Evolutionary conservation across 805 yeast genomes (phyloP), one percentile per base, ranked within the genome.

Genomic region (Pichia eremophila): DNA sequence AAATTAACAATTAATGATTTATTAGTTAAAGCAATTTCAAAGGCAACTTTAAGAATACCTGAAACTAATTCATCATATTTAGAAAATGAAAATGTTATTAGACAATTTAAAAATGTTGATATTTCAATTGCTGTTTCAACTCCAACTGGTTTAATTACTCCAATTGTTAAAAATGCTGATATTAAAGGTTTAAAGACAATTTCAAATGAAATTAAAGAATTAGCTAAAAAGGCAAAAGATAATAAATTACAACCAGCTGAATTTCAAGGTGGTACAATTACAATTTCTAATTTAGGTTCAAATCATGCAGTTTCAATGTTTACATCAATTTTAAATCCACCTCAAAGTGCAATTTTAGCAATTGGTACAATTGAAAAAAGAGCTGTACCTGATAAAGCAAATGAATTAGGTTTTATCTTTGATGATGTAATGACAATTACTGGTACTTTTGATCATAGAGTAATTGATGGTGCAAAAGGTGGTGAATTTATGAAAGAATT

Each of bases 231-330:
- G 71, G 99, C 99, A 52, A 89, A 91, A 71, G 88, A 77, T 51
- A 89, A 88, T 71, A 93, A 91, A 75, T 81, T 93, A 67, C 64
- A 71, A 56, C 99, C 99, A 54, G 95, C 88, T 69, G 99, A 93
- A 74, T 93, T 85, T 83, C 96, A 88, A 78, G 99, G 99, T 61
- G 99, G 99, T 65, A 90, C 99, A 59, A 87, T 93, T 69, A 89
- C 97, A 67, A 91, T 93, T 64, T 93, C 98, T 56, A 93, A 93
- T 83, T 75, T 93, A 77, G 99, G 99, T 66, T 93, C 93, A 99
- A 93, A 93, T 81, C 79, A 73, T 49, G 98, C 99, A 47, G 97
- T 91, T 42, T 75, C 81, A 55, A 63, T 84, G 65, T 93, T 93
- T 81, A 91, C 99, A 31, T 91, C 99, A 36, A 93, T 93, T 70